Evolutionary conservation across 2,329 filamentous ascomycete species (phyloP).

Genomic region (Helminthosporium solani): DNA sequence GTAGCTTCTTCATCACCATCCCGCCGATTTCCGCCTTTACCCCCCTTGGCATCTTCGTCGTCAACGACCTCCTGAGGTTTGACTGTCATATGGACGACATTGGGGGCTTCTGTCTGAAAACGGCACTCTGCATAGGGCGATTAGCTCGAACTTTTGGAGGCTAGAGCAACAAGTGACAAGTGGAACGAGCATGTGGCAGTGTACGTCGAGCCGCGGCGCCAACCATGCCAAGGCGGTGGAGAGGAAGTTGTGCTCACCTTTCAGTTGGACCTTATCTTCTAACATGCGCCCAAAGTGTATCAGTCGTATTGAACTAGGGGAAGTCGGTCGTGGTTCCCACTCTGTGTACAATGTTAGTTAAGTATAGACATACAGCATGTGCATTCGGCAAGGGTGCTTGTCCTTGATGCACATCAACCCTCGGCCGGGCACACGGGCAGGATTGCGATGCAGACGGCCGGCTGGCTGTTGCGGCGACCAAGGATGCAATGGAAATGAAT

Average conservation of each 20-base stretch:
- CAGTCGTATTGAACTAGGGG: constrained; percentile 83
- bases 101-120: constrained; percentile 71
- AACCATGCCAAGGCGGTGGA: constrained; percentile 21
- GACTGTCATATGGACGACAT: constrained; percentile 93
- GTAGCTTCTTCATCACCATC: constrained; percentile 57
- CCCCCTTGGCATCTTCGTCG: constrained; percentile 71
- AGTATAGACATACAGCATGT: not conserved
- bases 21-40: constrained; percentile 54
- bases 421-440: not conserved
- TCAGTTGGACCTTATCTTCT: constrained; percentile 82
- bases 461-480: not conserved
- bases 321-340: constrained; percentile 84
- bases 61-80: constrained; percentile 81
- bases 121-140: constrained; percentile 64
- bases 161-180: not conserved
- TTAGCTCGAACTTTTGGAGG: not conserved
- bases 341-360: constrained; percentile 47
- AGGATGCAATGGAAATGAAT: not conserved
- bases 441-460: no score
- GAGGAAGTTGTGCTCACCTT: constrained; percentile 60
- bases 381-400: not conserved
- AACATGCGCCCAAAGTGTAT: constrained; percentile 90
- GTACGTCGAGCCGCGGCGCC: constrained; percentile 13
- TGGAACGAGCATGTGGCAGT: constrained; percentile 10
- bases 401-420: not conserved